Conservation (phyloP, 108 stramenopile species). For the Licmophora abbreviata region DNA sequence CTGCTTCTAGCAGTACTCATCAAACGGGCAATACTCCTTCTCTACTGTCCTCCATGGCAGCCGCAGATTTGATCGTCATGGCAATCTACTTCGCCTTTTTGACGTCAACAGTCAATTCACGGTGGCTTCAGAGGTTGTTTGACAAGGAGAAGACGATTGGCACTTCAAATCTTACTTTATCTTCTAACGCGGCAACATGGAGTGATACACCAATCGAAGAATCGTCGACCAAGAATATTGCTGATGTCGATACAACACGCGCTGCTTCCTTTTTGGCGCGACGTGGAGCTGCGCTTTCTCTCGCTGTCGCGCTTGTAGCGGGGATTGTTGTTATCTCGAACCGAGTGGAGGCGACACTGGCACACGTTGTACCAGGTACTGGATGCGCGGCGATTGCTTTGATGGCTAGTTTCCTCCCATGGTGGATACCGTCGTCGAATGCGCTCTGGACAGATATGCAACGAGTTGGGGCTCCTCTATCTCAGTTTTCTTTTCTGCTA, state of each 20-base stretch:
- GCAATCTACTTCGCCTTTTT: slow-evolving; percentile 59
- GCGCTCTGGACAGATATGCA: slow-evolving; percentile 16
- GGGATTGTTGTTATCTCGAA: slow-evolving; percentile 10
- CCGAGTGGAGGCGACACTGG: slow-evolving; percentile 11
- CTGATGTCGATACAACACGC: too few relatives aligned
- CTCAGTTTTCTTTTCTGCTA: slow-evolving; percentile 43
- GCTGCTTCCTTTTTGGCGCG: too few relatives aligned
- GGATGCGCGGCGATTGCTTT: slow-evolving; percentile 53
- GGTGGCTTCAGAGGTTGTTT: too few relatives aligned
- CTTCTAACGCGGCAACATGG: too few relatives aligned
- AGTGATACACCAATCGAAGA: too few relatives aligned
- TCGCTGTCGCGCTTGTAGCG: too few relatives aligned
- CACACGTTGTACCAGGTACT: slow-evolving; percentile 38
- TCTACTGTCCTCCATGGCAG: slow-evolving; percentile 54
- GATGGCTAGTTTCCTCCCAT: background rate
- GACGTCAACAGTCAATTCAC: background rate
- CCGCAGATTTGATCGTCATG: slow-evolving; percentile 73
- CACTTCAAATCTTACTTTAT: too few relatives aligned
- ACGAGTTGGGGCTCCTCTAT: slow-evolving; percentile 17
- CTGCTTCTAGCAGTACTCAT: slow-evolving; percentile 4
- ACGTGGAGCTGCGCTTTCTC: too few relatives aligned
- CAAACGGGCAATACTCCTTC: too few relatives aligned
- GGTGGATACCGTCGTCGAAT: too few relatives aligned
- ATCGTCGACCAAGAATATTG: too few relatives aligned
- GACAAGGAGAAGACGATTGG: background rate